phyloP scores from a whole-genome alignment of 179 eudicot species.

The Drosera spatulata region DNA sequence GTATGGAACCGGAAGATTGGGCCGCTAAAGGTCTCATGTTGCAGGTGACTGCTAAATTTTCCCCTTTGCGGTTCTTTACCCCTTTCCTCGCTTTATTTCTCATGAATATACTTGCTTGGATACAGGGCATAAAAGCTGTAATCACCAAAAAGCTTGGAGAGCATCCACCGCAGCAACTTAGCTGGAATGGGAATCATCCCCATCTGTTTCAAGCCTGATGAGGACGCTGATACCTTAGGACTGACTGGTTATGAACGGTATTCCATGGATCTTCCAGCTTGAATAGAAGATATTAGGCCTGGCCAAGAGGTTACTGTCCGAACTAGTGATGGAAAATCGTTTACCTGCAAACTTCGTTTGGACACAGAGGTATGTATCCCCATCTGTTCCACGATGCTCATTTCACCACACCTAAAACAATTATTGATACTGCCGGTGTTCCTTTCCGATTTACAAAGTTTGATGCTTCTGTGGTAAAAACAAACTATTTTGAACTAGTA shows the following conservation, averaged over 20 bases:
- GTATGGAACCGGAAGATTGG: constrained; percentile 99
- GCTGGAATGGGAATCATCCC: constrained; percentile 18
- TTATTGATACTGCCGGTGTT: too few relatives aligned
- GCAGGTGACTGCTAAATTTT: constrained; percentile 67
- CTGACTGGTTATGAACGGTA: constrained; percentile 16
- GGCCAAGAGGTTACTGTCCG: constrained; percentile 14
- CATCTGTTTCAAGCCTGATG: constrained; percentile 8
- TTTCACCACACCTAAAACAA: too few relatives aligned
- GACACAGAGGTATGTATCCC: constrained; percentile 11
- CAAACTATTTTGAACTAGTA: too few relatives aligned
- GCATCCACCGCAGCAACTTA: constrained; percentile 18
- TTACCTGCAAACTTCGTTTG: constrained; percentile 13
- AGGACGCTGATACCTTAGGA: constrained; percentile 13
- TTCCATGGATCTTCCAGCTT: constrained; percentile 12
- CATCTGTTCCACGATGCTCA: too few relatives aligned
- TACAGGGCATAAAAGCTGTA: constrained; percentile 15
- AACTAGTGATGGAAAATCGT: constrained; percentile 14
- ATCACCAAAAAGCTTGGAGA: constrained; percentile 23
- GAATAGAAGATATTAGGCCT: constrained; percentile 11
- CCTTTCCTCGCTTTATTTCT: too few relatives aligned
- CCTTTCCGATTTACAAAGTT: too few relatives aligned
- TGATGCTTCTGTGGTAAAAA: too few relatives aligned
- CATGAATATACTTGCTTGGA: too few relatives aligned
- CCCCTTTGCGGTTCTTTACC: too few relatives aligned
- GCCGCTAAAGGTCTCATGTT: constrained; percentile 99